Evolutionary conservation across 257 asterid genomes (phyloP).

Genomic region (Oldenlandia corymbosa): DNA sequence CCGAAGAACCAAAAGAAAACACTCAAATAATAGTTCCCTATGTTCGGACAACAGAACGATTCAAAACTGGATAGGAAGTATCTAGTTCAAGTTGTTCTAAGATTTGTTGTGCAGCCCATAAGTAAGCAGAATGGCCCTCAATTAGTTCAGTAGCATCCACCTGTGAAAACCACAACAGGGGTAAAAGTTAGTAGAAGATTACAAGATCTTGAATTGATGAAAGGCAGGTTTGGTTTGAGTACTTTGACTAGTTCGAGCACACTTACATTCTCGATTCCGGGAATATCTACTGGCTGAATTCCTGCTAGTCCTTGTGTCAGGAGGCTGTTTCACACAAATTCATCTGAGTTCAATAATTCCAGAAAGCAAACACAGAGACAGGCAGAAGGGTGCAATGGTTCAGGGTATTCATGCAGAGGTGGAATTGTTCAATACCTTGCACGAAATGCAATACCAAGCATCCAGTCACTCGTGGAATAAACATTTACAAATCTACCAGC

Average conservation of each 20-base stretch:
- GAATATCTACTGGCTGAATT: slow-evolving; percentile 79
- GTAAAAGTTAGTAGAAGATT: neutral
- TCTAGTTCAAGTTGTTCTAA: slow-evolving; percentile 79
- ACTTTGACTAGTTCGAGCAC: neutral
- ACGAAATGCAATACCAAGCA: slow-evolving; percentile 93
- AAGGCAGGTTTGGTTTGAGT: neutral
- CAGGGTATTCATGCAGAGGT: neutral
- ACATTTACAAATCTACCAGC: slow-evolving; percentile 87
- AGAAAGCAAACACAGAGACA: neutral
- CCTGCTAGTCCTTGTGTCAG: slow-evolving; percentile 97
- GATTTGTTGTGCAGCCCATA: slow-evolving; percentile 67
- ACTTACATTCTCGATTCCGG: slow-evolving; percentile 83
- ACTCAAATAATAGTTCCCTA: slow-evolving; percentile 13
- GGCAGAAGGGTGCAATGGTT: neutral
- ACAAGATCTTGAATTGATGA: neutral
- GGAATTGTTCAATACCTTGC: slow-evolving; percentile 50
- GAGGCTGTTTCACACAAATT: slow-evolving; percentile 52
- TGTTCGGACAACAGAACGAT: slow-evolving; percentile 22
- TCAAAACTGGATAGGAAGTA: slow-evolving; percentile 55
- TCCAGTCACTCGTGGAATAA: slow-evolving; percentile 89
- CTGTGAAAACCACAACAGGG: slow-evolving; percentile 28
- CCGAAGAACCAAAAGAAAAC: neutral
- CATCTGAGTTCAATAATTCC: slow-evolving; percentile 7
- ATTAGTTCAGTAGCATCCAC: slow-evolving; percentile 73
- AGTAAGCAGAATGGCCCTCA: slow-evolving; percentile 88